Evolutionary conservation across 768 basidiomycete species (phyloP).

Genomic region (Chalciporus chontae): DNA sequence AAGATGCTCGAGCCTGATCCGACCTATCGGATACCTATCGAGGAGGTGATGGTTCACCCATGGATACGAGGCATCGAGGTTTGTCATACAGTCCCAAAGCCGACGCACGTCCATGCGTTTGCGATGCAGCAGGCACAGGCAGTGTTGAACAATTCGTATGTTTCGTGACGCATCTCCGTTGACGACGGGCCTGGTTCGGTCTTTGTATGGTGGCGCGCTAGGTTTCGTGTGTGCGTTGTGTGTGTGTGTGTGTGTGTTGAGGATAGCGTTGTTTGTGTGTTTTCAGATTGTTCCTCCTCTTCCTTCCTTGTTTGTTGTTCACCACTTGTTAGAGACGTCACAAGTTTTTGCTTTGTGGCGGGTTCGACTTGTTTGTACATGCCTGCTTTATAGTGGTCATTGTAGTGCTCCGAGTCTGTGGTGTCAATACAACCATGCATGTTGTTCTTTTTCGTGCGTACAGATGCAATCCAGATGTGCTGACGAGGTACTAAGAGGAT

Average conservation of each 20-base stretch:
- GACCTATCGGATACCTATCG: constrained; percentile 67
- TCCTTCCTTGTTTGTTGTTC: not conserved
- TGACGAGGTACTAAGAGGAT: too few species aligned
- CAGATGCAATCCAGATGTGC: too few species aligned
- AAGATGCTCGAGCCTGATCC: constrained; percentile 97
- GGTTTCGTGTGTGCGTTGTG: too few species aligned
- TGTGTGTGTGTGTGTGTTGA: too few species aligned
- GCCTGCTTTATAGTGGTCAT: constrained; percentile 19
- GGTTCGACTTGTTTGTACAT: constrained; percentile 5
- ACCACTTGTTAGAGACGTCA: constrained; percentile 18
- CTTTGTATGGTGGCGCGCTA: not conserved
- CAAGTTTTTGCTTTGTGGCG: constrained; percentile 4
- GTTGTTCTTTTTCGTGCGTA: too few species aligned
- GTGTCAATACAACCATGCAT: constrained; percentile 14
- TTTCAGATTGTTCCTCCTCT: not conserved
- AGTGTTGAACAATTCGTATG: constrained; percentile 31
- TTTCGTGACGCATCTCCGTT: not conserved
- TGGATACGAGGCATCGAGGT: constrained; percentile 85
- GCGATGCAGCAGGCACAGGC: constrained; percentile 57
- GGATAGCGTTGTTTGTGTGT: too few species aligned
- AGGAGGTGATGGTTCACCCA: constrained; percentile 71
- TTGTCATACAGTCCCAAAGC: constrained; percentile 61
- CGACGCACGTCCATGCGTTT: constrained; percentile 70
- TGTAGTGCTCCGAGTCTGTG: constrained; percentile 14
- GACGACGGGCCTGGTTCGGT: not conserved